phyloP scores from a whole-genome alignment of 2,329 filamentous ascomycete genomes.

The Nannizzia gypsea region DNA sequence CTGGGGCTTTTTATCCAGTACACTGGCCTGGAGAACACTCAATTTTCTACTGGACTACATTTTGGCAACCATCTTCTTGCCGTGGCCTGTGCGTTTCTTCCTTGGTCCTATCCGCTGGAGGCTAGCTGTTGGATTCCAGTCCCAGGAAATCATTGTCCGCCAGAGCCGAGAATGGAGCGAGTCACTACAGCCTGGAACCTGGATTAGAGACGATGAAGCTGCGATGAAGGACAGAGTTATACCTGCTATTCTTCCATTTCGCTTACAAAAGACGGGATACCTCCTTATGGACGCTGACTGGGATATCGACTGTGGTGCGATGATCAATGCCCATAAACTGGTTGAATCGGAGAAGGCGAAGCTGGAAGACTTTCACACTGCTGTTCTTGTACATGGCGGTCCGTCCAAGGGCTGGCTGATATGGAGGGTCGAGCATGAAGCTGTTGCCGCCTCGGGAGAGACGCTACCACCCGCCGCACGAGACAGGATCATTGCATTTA shows the following conservation, averaged over 20 bases:
- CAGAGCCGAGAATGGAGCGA: constrained; percentile 59
- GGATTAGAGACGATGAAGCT: constrained; percentile 40
- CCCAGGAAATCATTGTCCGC: constrained; percentile 69
- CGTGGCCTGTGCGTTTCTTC: constrained; percentile 64
- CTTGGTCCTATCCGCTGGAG: constrained; percentile 61
- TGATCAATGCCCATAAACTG: constrained; percentile 61
- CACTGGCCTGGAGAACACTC: constrained; percentile 48
- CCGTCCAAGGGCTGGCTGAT: constrained; percentile 60
- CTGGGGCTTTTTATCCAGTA: constrained; percentile 45
- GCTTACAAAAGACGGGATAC: constrained; percentile 74
- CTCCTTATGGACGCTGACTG: constrained; percentile 73
- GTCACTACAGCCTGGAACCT: constrained; percentile 11
- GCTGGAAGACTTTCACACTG: constrained; percentile 57
- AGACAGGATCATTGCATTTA: constrained; percentile 68
- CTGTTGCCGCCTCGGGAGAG: constrained; percentile 26
- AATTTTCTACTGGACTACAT: constrained; percentile 65
- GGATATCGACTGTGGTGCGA: constrained; percentile 75
- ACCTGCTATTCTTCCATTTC: constrained; percentile 55
- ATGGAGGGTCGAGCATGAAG: constrained; percentile 47
- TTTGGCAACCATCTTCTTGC: constrained; percentile 55
- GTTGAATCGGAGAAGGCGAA: constrained; percentile 44
- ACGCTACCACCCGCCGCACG: constrained; percentile 20
- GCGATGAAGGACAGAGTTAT: constrained; percentile 47
- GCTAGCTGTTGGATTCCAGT: constrained; percentile 60
- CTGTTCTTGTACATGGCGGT: constrained; percentile 54